Base-by-base conservation (phyloP, 2,329 filamentous ascomycete genomes). In the Tolypocladium endophyticum region DNA sequence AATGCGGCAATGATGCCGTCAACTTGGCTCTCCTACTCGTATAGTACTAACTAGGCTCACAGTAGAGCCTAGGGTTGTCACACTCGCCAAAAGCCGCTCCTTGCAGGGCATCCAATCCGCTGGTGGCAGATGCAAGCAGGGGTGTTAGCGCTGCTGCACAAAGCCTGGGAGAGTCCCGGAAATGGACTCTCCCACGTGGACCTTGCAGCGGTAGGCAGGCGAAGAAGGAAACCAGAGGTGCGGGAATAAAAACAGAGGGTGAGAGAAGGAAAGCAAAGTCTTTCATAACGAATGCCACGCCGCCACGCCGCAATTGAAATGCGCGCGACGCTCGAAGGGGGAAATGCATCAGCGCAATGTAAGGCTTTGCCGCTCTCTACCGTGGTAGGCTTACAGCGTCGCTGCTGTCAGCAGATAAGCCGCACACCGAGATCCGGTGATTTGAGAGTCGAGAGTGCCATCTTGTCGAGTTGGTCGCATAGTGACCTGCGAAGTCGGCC, bases 111-210 rank as follows among this genome's bases (percentile, higher is more conserved):
- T 11, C 56, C 59, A 58, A 58, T 52, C 30, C 56, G 30, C 41
- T 55, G 50, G n/a, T 43, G 23, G 43, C 39, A 50, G 57, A 39
- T 58, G 57, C 35, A 47, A 39, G 38, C 56, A 58, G 59, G 56
- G 59, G 60, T 60, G 61, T 56, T 68, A 65, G 61, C 53, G 41
- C 41, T 61, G 66, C 66, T 67, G 64, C 66, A 68, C 62, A 64
- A 39, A 62, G 68, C 65, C 65, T 58, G 36, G 35, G 38, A 36
- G 16, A 50, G 54, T 33, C 20, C 30, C 23, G 33, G 52, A 28
- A 55, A 59, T 52, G 67, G 61, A 64, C 63, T 61, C 60, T 65
- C 63, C 69, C 69, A 71, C 68, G 69, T 71, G 69, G 69, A 66
- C 64, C 64, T 62, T 71, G 69, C 68, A 71, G 66, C 61, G 60